These are phyloP conservation scores for Colletotrichum destructivum DNA, from an alignment of 2,329 filamentous ascomycete genomes.

Conservation along the genomic window DNA sequence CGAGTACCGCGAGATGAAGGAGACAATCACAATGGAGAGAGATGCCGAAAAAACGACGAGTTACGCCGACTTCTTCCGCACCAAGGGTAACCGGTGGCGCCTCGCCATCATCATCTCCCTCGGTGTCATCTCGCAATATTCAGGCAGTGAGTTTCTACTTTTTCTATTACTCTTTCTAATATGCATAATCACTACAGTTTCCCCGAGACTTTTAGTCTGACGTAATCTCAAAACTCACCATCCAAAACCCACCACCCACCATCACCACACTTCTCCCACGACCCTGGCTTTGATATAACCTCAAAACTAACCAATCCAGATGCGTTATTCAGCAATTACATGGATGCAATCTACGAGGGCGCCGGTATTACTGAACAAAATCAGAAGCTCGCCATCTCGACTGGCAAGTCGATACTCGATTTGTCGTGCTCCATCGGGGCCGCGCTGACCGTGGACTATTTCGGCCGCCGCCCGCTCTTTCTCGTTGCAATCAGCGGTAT, in stretches of 20 bases:
- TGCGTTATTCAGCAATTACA: constrained; percentile 77
- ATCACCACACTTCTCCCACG: too few species aligned
- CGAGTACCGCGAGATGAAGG: constrained; percentile 77
- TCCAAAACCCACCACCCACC: too few species aligned
- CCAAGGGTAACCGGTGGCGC: constrained; percentile 75
- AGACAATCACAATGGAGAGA: constrained; percentile 73
- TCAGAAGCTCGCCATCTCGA: constrained; percentile 69
- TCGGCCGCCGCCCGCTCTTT: constrained; percentile 69
- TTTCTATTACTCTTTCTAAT: too few species aligned
- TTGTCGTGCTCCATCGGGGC: constrained; percentile 70
- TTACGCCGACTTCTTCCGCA: constrained; percentile 74
- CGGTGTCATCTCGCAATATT: constrained; percentile 78
- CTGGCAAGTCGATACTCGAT: constrained; percentile 72
- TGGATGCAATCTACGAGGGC: constrained; percentile 72
- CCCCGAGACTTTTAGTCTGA: too few species aligned
- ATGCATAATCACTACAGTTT: too few species aligned
- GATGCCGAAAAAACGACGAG: constrained; percentile 62
- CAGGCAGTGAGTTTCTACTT: constrained; percentile 59
- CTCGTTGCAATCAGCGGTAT: constrained; percentile 64
- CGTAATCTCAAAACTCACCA: too few species aligned
- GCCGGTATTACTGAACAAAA: constrained; percentile 72
- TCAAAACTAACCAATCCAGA: constrained; percentile 47
- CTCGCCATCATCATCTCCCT: constrained; percentile 74
- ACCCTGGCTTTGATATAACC: too few species aligned
- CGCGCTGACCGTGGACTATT: constrained; percentile 64